Conservation (phyloP, 2,329 filamentous ascomycete genomes). For the Xylariaceae sp. region DNA sequence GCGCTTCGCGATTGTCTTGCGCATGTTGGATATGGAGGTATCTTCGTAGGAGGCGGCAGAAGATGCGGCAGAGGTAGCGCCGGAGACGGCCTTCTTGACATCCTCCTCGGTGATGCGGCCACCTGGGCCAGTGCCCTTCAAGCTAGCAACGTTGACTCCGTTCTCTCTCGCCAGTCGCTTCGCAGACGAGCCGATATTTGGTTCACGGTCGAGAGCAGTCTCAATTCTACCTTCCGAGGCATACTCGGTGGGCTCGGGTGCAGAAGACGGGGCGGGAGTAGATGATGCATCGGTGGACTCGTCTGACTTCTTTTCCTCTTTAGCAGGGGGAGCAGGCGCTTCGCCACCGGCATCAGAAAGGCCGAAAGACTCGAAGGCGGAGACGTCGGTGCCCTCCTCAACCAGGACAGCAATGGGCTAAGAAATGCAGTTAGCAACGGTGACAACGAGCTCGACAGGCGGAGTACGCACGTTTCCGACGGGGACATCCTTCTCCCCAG, state of each 20-base stretch:
- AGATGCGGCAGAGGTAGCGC: constrained; percentile 62
- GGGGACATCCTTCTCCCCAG: constrained; percentile 90
- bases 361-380: constrained; percentile 87
- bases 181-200: constrained; percentile 73
- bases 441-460: neutral
- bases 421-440: constrained; percentile 24
- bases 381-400: constrained; percentile 86
- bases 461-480: constrained; percentile 86
- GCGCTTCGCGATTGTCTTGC: constrained; percentile 94
- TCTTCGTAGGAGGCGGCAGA: constrained; percentile 78
- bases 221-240: constrained; percentile 79
- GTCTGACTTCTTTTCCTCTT: constrained; percentile 71
- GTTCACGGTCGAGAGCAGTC: constrained; percentile 82
- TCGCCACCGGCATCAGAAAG: constrained; percentile 91
- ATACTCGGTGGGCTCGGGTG: constrained; percentile 68
- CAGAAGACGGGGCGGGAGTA: constrained; percentile 63
- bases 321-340: constrained; percentile 66
- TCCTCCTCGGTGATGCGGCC: constrained; percentile 92
- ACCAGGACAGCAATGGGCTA: constrained; percentile 96
- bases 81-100: constrained; percentile 82
- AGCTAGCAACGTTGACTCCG: constrained; percentile 74
- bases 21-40: constrained; percentile 86
- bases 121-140: constrained; percentile 87
- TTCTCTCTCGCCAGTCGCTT: constrained; percentile 86
- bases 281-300: constrained; percentile 64